Evolutionary conservation across 257 asterid genomes (phyloP).

Genomic region (Forsythia viridissima): DNA sequence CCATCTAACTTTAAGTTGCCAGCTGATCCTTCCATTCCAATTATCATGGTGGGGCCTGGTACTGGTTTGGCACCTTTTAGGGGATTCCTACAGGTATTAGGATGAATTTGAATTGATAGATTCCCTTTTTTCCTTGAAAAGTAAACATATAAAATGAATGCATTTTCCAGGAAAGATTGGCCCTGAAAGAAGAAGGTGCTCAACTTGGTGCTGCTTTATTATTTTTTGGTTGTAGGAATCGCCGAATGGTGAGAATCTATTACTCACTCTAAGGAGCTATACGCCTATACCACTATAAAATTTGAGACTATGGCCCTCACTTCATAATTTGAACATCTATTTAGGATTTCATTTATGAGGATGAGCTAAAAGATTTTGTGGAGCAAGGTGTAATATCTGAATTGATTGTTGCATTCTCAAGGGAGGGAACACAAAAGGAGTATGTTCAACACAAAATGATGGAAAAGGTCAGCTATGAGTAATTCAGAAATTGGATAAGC

Average conservation of each 20-base stretch:
- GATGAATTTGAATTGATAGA: constrained; percentile 5
- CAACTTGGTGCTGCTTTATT: constrained; percentile 70
- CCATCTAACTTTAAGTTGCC: constrained; percentile 75
- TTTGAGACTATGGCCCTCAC: constrained; percentile 1
- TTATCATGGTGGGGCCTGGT: constrained; percentile 82
- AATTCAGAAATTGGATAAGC: background rate
- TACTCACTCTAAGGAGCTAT: constrained; percentile 7
- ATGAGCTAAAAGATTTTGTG: constrained; percentile 57
- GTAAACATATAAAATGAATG: constrained; percentile 13
- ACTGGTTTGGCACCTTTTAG: constrained; percentile 88
- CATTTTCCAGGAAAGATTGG: constrained; percentile 62
- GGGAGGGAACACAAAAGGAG: constrained; percentile 76
- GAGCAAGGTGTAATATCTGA: constrained; percentile 62
- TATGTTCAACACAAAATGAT: constrained; percentile 79
- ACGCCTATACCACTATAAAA: background rate
- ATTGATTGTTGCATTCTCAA: constrained; percentile 72
- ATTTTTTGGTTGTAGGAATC: constrained; percentile 79
- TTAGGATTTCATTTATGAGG: constrained; percentile 76
- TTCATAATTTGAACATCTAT: constrained; percentile 18
- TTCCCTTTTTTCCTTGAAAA: constrained; percentile 3
- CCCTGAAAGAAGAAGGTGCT: constrained; percentile 55
- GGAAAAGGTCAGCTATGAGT: constrained; percentile 45
- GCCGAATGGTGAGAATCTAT: constrained; percentile 48
- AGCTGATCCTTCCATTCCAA: constrained; percentile 59
- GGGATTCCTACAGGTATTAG: constrained; percentile 67